Percentiles rank a stretch among this genome's conserved stretches.
These are phyloP conservation scores for Pistacia vera DNA, from an alignment of 345 rosid genomes.

Conservation along the genomic window DNA sequence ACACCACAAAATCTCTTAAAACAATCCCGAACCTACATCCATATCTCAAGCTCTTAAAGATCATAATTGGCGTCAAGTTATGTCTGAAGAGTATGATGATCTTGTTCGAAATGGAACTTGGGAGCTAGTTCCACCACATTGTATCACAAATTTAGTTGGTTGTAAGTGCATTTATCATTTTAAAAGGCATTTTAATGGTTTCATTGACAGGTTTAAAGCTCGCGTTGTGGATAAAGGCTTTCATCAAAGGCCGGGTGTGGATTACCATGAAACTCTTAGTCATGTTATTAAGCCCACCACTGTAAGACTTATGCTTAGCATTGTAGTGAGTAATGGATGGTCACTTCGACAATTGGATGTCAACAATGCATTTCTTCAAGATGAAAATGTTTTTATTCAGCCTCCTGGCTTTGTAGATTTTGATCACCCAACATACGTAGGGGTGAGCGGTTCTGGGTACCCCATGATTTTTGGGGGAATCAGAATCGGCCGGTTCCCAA, in stretches of 20 bases:
- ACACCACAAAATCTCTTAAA: too few species aligned
- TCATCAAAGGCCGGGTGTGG: background rate
- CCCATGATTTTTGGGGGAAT: too few species aligned
- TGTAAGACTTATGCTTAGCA: background rate
- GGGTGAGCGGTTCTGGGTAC: too few species aligned
- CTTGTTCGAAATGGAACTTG: background rate
- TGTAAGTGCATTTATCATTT: too few species aligned
- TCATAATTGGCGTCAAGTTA: background rate
- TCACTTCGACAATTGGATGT: background rate
- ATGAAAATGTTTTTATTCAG: background rate
- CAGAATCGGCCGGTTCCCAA: too few species aligned
- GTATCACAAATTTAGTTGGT: too few species aligned
- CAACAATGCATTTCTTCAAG: background rate
- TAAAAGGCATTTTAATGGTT: background rate
- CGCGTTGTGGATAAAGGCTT: background rate
- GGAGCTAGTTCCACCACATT: background rate
- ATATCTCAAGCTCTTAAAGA: background rate
- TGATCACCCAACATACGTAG: background rate
- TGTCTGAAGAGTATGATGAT: background rate
- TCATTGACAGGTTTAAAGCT: background rate
- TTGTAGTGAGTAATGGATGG: background rate
- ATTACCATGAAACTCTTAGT: background rate
- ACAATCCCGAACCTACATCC: background rate
- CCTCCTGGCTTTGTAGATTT: background rate
- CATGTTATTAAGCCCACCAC: background rate